These are phyloP conservation scores for Paralagenidium karlingii DNA, from an alignment of 352 stramenopile genomes.

Conservation along the genomic window DNA sequence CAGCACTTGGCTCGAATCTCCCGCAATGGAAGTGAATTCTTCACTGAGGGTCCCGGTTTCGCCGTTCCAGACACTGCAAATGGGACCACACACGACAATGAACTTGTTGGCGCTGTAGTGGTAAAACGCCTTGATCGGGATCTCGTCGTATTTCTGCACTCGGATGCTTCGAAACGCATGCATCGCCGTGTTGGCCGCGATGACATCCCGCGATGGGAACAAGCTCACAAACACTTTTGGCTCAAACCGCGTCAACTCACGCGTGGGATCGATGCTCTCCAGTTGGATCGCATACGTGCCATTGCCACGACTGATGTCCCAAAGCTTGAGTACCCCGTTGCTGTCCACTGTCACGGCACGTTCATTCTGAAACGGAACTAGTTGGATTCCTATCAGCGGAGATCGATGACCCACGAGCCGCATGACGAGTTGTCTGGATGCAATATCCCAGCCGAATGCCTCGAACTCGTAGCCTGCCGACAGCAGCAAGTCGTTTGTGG, in stretches of 20 bases:
- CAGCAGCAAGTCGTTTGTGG: slow-evolving; percentile 56
- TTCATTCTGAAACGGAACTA: slow-evolving; percentile 62
- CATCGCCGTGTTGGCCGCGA: slow-evolving; percentile 33
- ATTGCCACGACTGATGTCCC: slow-evolving; percentile 52
- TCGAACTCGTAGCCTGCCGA: slow-evolving; percentile 80
- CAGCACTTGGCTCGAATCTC: slow-evolving; percentile 22
- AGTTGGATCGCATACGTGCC: slow-evolving; percentile 33
- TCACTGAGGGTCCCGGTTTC: slow-evolving; percentile 32
- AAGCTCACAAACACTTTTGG: slow-evolving; percentile 43
- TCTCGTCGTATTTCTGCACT: slow-evolving; percentile 55
- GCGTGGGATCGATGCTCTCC: slow-evolving; percentile 43
- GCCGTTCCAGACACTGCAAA: slow-evolving; percentile 66
- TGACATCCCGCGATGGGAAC: slow-evolving; percentile 45
- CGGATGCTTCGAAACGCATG: slow-evolving; percentile 41
- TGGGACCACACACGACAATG: slow-evolving; percentile 33
- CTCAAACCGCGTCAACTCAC: slow-evolving; percentile 38
- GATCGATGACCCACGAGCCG: slow-evolving; percentile 51
- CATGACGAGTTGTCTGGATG: slow-evolving; percentile 56
- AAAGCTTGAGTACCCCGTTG: slow-evolving; percentile 72
- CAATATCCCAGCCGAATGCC: slow-evolving; percentile 70
- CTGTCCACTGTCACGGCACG: slow-evolving; percentile 67
- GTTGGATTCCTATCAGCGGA: slow-evolving; percentile 59
- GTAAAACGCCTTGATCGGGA: slow-evolving; percentile 58
- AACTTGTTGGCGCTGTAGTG: slow-evolving; percentile 59
- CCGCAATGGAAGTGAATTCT: slow-evolving; percentile 36